These are phyloP conservation scores for Cryphonectria naterciae DNA, from an alignment of 2,329 filamentous ascomycete species.

Conservation along the genomic window DNA sequence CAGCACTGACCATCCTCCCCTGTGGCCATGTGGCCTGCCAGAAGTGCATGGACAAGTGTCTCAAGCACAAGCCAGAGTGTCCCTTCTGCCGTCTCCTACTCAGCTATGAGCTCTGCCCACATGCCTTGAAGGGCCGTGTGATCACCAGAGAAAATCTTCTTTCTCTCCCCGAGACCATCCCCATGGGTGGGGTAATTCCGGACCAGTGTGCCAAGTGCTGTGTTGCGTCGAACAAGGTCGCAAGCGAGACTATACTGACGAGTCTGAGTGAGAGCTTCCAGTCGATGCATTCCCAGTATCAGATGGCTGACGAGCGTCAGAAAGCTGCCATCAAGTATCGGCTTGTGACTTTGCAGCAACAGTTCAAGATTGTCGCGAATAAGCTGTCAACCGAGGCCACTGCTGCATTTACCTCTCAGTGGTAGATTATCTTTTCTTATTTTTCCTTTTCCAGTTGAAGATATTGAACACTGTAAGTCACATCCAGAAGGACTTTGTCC, in stretches of 20 bases:
- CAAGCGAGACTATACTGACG: slow-evolving; percentile 1
- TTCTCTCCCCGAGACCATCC: slow-evolving; percentile 16
- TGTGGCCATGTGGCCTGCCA: slow-evolving; percentile 24
- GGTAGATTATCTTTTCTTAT: background rate
- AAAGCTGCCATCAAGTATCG: background rate
- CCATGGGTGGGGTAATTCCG: slow-evolving; percentile 10
- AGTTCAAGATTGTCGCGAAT: slow-evolving; percentile 6
- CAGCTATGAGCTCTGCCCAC: slow-evolving; percentile 21
- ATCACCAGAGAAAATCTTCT: slow-evolving; percentile 17
- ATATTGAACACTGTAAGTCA: background rate
- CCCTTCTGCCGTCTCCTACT: slow-evolving; percentile 20
- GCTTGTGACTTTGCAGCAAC: slow-evolving; percentile 3
- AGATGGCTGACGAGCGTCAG: slow-evolving; percentile 2
- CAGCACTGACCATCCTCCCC: slow-evolving; percentile 12
- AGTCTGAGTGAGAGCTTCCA: slow-evolving; percentile 1
- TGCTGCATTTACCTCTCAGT: slow-evolving; percentile 5
- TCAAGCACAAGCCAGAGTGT: slow-evolving; percentile 9
- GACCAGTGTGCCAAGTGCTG: slow-evolving; percentile 19
- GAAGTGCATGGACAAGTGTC: slow-evolving; percentile 12
- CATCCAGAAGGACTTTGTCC: too few relatives aligned
- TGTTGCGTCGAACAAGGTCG: slow-evolving; percentile 7
- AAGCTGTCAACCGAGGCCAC: slow-evolving; percentile 2
- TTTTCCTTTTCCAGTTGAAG: too few relatives aligned
- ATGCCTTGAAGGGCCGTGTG: slow-evolving; percentile 8
- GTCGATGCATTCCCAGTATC: slow-evolving; percentile 7